phyloP scores from a whole-genome alignment of 2,329 filamentous ascomycete genomes.

The Fusarium beomiforme region DNA sequence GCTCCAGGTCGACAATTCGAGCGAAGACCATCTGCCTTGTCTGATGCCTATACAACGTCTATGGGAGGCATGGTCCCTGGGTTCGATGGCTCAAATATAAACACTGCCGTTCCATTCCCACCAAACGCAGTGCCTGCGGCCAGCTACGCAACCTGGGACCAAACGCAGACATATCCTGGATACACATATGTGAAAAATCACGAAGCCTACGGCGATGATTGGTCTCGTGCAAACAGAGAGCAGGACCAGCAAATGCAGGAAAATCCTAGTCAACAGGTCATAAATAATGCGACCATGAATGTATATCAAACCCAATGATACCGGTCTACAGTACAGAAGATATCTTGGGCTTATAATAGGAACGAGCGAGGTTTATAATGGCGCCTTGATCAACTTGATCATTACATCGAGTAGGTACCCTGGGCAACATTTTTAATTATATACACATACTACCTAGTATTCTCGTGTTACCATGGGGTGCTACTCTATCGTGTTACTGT shows the following conservation, averaged over 20 bases:
- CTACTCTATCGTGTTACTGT: no score
- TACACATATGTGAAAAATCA: constrained; percentile 51
- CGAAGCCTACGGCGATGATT: constrained; percentile 50
- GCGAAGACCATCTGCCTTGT: constrained; percentile 53
- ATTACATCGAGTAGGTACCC: not conserved
- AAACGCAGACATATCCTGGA: constrained; percentile 48
- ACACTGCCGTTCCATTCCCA: constrained; percentile 47
- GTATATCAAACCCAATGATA: constrained; percentile 28
- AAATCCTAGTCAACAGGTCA: constrained; percentile 21
- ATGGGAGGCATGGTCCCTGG: constrained; percentile 51
- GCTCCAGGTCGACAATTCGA: constrained; percentile 54
- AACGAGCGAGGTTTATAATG: not conserved
- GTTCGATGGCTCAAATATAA: constrained; percentile 50
- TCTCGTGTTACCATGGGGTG: no score
- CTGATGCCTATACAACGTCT: constrained; percentile 57
- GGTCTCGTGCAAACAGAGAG: constrained; percentile 44
- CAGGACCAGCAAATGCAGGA: constrained; percentile 18
- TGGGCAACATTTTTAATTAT: constrained; percentile 8
- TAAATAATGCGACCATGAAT: constrained; percentile 5
- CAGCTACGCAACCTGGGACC: constrained; percentile 57
- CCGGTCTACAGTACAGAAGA: not conserved
- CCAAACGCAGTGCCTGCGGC: constrained; percentile 51
- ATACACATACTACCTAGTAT: no score
- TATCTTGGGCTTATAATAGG: not conserved
- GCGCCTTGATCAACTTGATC: not conserved